Evolutionary conservation across 176 grass and related monocot genomes (phyloP).

Genomic region (Bothriochloa decipiens): DNA sequence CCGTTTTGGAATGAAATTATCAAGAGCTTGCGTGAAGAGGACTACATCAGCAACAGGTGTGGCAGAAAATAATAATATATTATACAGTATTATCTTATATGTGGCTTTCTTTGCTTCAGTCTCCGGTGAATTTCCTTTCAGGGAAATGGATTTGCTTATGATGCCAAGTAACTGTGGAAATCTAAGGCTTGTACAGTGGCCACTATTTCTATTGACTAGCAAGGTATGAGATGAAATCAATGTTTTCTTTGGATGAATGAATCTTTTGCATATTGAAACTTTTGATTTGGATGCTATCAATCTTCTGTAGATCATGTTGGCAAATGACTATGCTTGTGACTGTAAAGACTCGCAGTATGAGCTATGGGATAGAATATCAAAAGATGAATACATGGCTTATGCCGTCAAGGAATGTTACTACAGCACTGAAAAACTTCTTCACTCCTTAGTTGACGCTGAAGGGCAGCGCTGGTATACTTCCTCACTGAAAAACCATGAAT

Average conservation of each 20-base stretch:
- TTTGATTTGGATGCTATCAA: conserved; percentile 29
- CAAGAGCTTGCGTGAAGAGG: conserved; percentile 97
- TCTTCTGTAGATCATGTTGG: conserved; percentile 85
- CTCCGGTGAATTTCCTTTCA: conserved; percentile 49
- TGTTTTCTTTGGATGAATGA: conserved; percentile 23
- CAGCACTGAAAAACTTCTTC: conserved; percentile 78
- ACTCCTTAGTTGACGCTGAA: conserved; percentile 84
- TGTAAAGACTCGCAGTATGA: conserved; percentile 79
- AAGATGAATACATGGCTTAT: conserved; percentile 97
- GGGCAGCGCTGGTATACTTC: conserved; percentile 79
- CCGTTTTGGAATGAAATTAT: conserved; percentile 99
- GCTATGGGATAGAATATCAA: conserved; percentile 86
- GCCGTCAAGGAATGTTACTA: conserved; percentile 93
- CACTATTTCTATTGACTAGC: conserved; percentile 92
- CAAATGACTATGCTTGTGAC: conserved; percentile 80
- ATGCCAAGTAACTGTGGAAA: conserved; percentile 94
- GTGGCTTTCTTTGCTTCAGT: conserved; percentile 21
- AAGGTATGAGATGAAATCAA: conserved; percentile 74
- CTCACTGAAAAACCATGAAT: conserved; percentile 30
- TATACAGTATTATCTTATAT: conserved; percentile 2
- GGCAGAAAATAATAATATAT: neutral
- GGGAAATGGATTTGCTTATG: conserved; percentile 97
- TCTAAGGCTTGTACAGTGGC: conserved; percentile 89
- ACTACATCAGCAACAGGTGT: conserved; percentile 89
- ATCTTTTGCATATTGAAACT: conserved; percentile 18